Base-by-base conservation (phyloP, 202 grass and related monocot species). In the Dendrocalamus latiflorus region DNA sequence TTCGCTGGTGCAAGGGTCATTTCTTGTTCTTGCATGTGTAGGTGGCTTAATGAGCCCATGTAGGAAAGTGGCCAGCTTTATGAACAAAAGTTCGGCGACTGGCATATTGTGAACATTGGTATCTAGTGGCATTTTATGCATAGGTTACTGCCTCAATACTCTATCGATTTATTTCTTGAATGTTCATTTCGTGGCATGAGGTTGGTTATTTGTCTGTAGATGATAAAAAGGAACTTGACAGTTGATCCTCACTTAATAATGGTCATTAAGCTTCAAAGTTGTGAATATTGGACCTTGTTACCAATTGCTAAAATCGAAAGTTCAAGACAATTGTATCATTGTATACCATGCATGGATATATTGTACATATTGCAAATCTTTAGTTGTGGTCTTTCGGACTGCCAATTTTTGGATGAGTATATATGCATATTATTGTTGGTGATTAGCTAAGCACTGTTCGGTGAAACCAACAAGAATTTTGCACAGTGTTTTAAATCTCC, bases 61-160 rank as follows among this genome's bases (percentile, higher is more conserved):
- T 6, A 67, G 43, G 18, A 39, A 79, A 55, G 62, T 54, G 14
- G 13, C 62, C 62, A 54, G 55, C 47, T 79, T 37, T 78, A 50
- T 49, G 44, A 17, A 50, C 43, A 34, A 36, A 78, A 17, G 60
- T 12, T 51, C 22, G 59, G 44, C 47, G 18, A 57, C 3, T 70
- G 7, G 28, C 47, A 51, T 37, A 51, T 26, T 78, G 20, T 65
- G 47, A 54, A 56, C 48, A 80, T 42, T 80, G 77, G 21, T 55
- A 42, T 42, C 20, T 26, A 68, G 48, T 80, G 45, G 77, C 48
- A 68, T 68, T 68, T 80, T 80, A 80, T 80, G 63, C 63, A 56
- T 39, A 55, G 63, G 77, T 25, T 56, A 55, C 77, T 25, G 63
- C 63, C 61, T 42, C 48, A 30, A 1, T 68, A 39, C 30, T 6